Base-by-base conservation (phyloP, 176 grass and related monocot species). In the Oryza brachyantha region DNA sequence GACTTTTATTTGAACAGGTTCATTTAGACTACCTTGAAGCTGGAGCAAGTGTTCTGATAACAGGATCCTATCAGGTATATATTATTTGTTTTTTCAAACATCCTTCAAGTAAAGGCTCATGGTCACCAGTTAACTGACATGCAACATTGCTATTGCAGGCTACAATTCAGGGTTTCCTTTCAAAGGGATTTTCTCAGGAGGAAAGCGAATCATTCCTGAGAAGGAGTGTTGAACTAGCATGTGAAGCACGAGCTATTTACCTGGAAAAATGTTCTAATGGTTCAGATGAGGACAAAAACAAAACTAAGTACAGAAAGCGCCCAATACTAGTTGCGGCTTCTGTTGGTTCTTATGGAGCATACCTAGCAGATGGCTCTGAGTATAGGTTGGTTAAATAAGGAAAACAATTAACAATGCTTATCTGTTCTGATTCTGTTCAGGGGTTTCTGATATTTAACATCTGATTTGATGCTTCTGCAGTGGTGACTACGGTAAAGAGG, bases 11-110 rank as follows among this genome's bases (percentile, higher is more conserved):
- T 75, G 19, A 46, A 58, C 55, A 93, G 94, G 94, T 97, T 27
- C 94, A 97, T 86, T 60, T 97, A 39, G 94, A 97, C 50, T 97
- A 97, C 65, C 86, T 97, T 5, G 87, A 93, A 73, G 84, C 91
- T 7, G 89, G 94, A 55, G 91, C 91, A 66, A 93, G 89, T 64
- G 70, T 93, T 70, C 65, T 97, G 73, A 90, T 90, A 27, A 84
- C 94, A 65, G 91, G 89, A 65, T 97, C 94, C 17, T 97, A 97
- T 79, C 94, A 97, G 94, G 94, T 97, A 58, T 13, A 43, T 60
- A 13, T 35, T 69, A 10, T 31, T 58, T 11, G 26, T 45, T 62
- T 79, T 77, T 65, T 69, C 34, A 39, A 8, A 61, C 21, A 38
- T 72, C 48, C 37, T 77, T 46, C 2, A 29, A 29, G 45, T 45